Percentiles rank a stretch among this genome's conserved stretches.
Conservation (phyloP, 768 basidiomycete species). For the Lentinula aciculospora region DNA sequence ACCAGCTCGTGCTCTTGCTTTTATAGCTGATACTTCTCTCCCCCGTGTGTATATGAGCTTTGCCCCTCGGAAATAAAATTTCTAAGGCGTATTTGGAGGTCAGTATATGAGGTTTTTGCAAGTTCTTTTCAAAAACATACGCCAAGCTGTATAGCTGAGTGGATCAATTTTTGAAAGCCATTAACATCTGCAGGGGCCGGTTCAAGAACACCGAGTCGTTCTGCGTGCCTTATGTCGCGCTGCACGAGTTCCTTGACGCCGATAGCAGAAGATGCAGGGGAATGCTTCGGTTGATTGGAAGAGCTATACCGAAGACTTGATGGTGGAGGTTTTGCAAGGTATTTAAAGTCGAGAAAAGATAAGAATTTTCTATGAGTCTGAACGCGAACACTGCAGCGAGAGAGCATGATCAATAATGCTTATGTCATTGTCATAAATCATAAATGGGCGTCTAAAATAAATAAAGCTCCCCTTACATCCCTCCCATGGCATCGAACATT, state of each 20-base stretch:
- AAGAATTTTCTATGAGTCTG: no score
- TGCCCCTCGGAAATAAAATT: slow-evolving; percentile 80
- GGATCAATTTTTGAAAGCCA: slow-evolving; percentile 43
- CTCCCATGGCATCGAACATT: slow-evolving; percentile 32
- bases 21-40: slow-evolving; percentile 47
- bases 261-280: slow-evolving; percentile 9
- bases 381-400: not conserved
- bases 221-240: slow-evolving; percentile 61
- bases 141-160: slow-evolving; percentile 42
- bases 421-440: not conserved
- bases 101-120: not conserved
- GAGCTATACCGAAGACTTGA: not conserved
- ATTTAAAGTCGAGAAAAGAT: no score
- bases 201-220: slow-evolving; percentile 59
- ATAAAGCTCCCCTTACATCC: slow-evolving; percentile 12
- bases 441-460: slow-evolving; percentile 18
- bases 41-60: slow-evolving; percentile 66
- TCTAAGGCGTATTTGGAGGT: slow-evolving; percentile 31
- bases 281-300: not conserved
- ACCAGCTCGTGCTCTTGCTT: slow-evolving; percentile 48
- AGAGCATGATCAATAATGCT: not conserved
- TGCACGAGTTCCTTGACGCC: slow-evolving; percentile 46
- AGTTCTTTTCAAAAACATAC: slow-evolving; percentile 21
- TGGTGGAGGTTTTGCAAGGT: no score
- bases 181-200: slow-evolving; percentile 63